Percentiles rank a stretch among this genome's conserved stretches.
phyloP scores from a whole-genome alignment of 768 basidiomycete species.

The Termitomyces heimii region DNA sequence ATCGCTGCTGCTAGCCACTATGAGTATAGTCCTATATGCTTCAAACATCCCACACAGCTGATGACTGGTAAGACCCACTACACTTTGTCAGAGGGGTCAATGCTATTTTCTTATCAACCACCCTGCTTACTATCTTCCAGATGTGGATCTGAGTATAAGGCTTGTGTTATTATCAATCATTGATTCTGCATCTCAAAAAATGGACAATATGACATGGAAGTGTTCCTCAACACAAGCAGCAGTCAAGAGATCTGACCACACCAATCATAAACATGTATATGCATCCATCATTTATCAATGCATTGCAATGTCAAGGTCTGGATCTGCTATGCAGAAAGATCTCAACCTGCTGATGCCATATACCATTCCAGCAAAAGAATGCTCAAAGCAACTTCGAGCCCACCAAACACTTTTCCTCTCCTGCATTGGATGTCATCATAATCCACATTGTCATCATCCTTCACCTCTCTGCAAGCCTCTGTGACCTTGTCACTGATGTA shows the following conservation, averaged over 20 bases:
- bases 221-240: too few relatives aligned
- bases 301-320: conserved; percentile 4
- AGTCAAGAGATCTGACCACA: neutral
- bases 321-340: neutral
- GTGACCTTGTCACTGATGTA: neutral
- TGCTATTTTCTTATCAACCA: too few relatives aligned
- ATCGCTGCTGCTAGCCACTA: too few relatives aligned
- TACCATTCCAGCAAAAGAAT: neutral
- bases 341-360: neutral
- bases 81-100: too few relatives aligned
- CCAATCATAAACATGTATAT: neutral
- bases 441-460: neutral
- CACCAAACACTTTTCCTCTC: neutral
- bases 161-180: too few relatives aligned
- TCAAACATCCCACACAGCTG: too few relatives aligned
- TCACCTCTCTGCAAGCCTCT: neutral
- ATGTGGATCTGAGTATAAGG: too few relatives aligned
- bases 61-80: too few relatives aligned
- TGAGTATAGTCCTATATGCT: too few relatives aligned
- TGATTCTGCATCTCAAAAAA: too few relatives aligned
- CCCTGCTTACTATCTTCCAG: too few relatives aligned
- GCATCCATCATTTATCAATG: neutral
- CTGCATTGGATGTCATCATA: neutral
- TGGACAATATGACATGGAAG: too few relatives aligned
- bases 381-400: neutral